Evolutionary conservation across 2,329 filamentous ascomycete species (phyloP), one percentile per base, ranked within the genome.

Genomic region (Hymenoscyphus scutula): DNA sequence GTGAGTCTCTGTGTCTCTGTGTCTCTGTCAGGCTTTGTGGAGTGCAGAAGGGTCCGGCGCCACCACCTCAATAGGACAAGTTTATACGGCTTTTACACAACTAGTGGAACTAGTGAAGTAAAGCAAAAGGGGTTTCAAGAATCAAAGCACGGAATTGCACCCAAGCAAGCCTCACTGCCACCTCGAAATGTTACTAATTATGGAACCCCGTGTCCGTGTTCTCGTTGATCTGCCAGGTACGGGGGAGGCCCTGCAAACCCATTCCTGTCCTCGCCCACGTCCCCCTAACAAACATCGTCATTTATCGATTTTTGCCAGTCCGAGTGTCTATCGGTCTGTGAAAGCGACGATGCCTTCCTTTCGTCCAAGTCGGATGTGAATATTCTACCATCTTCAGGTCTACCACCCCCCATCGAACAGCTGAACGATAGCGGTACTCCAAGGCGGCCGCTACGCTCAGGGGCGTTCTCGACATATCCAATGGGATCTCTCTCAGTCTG

Each of bases 261-360:
- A 25, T n/a, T n/a, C n/a, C n/a, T n/a, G n/a, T n/a, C n/a, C n/a
- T n/a, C 11, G 23, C 15, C 3, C 8, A 10, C 19, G 8, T 48
- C n/a, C 41, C 41, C 41, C n/a, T n/a, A 48, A 48, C 41, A 48
- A 23, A 23, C 41, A 48, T 48, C 19, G 41, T 48, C 41, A 48
- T 23, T 11, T 48, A 48, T 34, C 41, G 41, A 48, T 19, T 23
- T 48, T 23, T 23, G n/a, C n/a, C 19, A 48, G 19, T 45, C 41
- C 41, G 41, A 23, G 41, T 48, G 41, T 23, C 7, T 19, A n/a
- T 48, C 3, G 10, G 10, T 25, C 41, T 34, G 11, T 34, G 38
- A 45, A 19, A 45, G 38, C 17, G n/a, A 48, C 41, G 41, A 48
- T 48, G 7, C 7, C 19, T 48, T 48, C n/a, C 23, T 11, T 48